Conservation (phyloP, 768 basidiomycete genomes). For the Lactarius akahatsu region DNA sequence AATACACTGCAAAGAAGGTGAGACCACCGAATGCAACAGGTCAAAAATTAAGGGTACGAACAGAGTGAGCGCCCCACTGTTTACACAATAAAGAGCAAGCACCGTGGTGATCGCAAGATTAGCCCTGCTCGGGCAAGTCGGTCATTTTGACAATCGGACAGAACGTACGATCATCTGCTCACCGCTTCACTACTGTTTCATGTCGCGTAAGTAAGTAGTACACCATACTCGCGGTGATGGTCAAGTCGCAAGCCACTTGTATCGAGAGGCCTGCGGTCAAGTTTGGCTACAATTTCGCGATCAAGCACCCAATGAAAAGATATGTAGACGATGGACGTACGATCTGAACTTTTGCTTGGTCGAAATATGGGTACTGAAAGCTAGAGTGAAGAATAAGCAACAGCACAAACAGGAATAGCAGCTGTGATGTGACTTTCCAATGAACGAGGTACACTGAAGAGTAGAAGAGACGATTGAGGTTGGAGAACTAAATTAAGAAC, state of each 20-base stretch:
- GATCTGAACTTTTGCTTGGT: background rate
- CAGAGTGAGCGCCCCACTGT: too few relatives aligned
- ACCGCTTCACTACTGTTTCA: background rate
- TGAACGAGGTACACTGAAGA: slow-evolving; percentile 6
- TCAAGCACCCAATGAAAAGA: background rate
- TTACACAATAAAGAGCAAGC: slow-evolving; percentile 9
- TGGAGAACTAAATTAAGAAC: too few relatives aligned
- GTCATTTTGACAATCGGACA: background rate
- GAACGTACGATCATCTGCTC: background rate
- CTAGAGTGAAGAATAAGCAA: slow-evolving; percentile 3
- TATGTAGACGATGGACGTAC: background rate
- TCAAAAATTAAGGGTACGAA: background rate
- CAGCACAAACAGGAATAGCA: background rate
- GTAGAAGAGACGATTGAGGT: background rate
- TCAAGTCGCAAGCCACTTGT: slow-evolving; percentile 8
- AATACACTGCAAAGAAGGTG: slow-evolving; percentile 9
- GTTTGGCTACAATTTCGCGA: background rate
- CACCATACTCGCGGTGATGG: slow-evolving; percentile 12
- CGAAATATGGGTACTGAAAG: background rate
- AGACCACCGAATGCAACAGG: background rate
- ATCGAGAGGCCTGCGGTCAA: background rate
- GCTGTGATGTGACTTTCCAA: background rate
- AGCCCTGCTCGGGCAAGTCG: background rate
- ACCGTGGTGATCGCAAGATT: background rate
- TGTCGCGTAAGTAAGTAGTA: slow-evolving; percentile 4